Conservation (phyloP, 345 rosid genomes). For the Camelina hispida region DNA sequence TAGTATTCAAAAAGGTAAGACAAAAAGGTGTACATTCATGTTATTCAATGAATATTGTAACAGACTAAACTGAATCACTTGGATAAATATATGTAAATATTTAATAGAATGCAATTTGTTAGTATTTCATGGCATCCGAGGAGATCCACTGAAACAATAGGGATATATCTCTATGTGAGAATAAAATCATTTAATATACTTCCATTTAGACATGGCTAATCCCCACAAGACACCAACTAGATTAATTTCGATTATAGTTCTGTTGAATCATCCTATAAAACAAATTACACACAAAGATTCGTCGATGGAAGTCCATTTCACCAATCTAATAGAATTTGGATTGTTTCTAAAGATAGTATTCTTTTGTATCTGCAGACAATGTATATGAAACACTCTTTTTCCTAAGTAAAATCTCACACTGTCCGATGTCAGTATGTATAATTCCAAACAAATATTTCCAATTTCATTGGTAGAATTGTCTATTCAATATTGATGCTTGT, state of each 20-base stretch:
- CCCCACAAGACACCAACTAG: neutral
- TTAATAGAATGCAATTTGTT: neutral
- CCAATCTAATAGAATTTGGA: neutral
- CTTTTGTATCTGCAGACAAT: neutral
- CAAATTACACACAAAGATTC: neutral
- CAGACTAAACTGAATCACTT: neutral
- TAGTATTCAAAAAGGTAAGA: neutral
- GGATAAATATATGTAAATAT: neutral
- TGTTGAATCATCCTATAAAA: neutral
- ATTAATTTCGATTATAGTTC: neutral
- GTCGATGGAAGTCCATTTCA: neutral
- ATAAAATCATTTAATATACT: neutral
- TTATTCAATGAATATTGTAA: neutral
- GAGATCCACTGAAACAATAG: neutral
- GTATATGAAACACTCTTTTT: neutral
- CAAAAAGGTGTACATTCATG: neutral
- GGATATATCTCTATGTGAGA: neutral
- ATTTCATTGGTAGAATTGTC: slow-evolving; percentile 7
- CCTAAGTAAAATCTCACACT: neutral
- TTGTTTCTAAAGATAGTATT: neutral
- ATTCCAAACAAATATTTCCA: neutral
- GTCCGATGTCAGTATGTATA: neutral
- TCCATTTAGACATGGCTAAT: neutral
- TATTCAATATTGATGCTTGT: neutral
- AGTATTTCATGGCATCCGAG: neutral